Evolutionary conservation across 2,329 filamentous ascomycete genomes (phyloP).

Genomic region (Aureobasidium mangrovei): DNA sequence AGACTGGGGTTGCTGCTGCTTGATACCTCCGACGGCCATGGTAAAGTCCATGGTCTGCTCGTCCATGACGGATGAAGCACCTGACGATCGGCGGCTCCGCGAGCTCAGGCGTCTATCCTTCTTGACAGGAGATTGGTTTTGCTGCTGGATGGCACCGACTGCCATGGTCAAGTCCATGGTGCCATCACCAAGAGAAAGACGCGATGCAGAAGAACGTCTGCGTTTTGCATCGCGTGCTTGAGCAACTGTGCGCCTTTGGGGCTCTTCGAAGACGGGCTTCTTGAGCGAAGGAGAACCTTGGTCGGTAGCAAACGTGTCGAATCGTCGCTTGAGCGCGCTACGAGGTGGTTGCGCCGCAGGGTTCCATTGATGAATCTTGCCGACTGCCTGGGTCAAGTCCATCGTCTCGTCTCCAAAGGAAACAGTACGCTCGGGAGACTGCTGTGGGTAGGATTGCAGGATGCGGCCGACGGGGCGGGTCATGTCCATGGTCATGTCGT

Average conservation of each 20-base stretch:
- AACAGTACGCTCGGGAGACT: constrained; percentile 30
- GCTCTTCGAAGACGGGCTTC: constrained; percentile 22
- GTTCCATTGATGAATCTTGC: constrained; percentile 36
- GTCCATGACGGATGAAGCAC: constrained; percentile 28
- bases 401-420: constrained; percentile 39
- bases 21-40: constrained; percentile 41
- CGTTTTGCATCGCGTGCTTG: constrained; percentile 32
- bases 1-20: background rate
- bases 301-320: constrained; percentile 27
- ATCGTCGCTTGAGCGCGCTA: constrained; percentile 34
- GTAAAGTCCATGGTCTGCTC: constrained; percentile 51
- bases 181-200: constrained; percentile 31
- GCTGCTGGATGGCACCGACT: constrained; percentile 27
- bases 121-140: constrained; percentile 19
- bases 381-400: constrained; percentile 49
- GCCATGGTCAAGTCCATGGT: constrained; percentile 34
- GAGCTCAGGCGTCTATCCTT: constrained; percentile 23
- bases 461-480: constrained; percentile 77
- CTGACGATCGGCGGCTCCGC: constrained; percentile 29
- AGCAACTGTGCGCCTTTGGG: constrained; percentile 18
- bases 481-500: constrained; percentile 87
- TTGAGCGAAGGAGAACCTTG: constrained; percentile 24
- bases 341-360: constrained; percentile 25
- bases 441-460: background rate
- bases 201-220: constrained; percentile 28